A percentile compares a stretch with the other conserved stretches of the same genome.
Conservation (phyloP, 192 early-diverging fungal genomes). For the Backusella tuberculispora region DNA sequence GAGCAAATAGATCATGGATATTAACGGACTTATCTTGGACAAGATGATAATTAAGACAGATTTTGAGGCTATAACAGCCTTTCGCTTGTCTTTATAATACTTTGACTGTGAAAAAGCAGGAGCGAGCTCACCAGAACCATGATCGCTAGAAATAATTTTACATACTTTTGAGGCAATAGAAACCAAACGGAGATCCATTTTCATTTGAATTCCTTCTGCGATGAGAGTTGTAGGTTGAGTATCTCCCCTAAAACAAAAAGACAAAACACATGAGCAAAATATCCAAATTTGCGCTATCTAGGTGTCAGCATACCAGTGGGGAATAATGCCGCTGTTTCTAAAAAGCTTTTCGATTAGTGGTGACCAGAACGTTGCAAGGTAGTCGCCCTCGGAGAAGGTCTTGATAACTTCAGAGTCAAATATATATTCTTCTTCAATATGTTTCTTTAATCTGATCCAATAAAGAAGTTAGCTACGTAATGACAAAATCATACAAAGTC, state of each 20-base stretch:
- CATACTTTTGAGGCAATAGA: too few species aligned
- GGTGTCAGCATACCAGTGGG: slow-evolving; percentile 6
- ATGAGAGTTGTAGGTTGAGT: not conserved
- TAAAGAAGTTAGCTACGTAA: slow-evolving; percentile 27
- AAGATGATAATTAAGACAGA: not conserved
- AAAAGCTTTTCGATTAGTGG: slow-evolving; percentile 16
- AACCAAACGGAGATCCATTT: slow-evolving; percentile 23
- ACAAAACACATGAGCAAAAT: too few species aligned
- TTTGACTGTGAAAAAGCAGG: not conserved
- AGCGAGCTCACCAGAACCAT: slow-evolving; percentile 16
- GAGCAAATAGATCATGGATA: too few species aligned
- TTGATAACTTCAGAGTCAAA: slow-evolving; percentile 7
- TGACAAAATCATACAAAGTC: too few species aligned
- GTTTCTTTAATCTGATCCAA: slow-evolving; percentile 20
- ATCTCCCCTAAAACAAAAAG: slow-evolving; percentile 25
- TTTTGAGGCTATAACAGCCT: slow-evolving; percentile 11
- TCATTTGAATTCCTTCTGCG: slow-evolving; percentile 12
- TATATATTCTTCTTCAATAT: slow-evolving; percentile 10
- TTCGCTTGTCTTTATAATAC: slow-evolving; percentile 20
- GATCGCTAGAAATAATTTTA: slow-evolving; percentile 8
- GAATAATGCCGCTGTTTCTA: slow-evolving; percentile 19
- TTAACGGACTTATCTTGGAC: too few species aligned
- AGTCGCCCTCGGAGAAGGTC: not conserved
- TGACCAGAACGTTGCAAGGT: slow-evolving; percentile 12
- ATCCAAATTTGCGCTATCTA: too few species aligned